Base-by-base conservation (phyloP, 2,329 filamentous ascomycete genomes). In the Aureobasidium leucospermi region DNA sequence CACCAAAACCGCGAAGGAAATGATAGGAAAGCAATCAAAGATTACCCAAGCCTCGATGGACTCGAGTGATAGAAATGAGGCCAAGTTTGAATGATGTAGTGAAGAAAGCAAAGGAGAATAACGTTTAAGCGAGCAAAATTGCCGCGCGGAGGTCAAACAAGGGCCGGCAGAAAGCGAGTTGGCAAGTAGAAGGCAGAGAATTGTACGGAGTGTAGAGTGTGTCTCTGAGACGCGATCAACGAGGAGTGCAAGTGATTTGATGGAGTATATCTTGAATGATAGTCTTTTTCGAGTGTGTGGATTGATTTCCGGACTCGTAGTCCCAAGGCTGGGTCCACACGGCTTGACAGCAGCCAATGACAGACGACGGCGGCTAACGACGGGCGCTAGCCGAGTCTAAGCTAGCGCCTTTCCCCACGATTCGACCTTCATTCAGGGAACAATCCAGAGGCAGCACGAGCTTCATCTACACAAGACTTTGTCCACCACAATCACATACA, bases 241-340 rank as follows among this genome's bases (percentile, higher is more conserved):
- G 10, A 11, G 7, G 16, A 11, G 10, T 16, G 34, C 19, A n/a
- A 45, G 29, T 38, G 28, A 16, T 38, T 29, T 32, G 51, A 43
- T 23, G 51, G 6, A 29, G 2, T 43, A 55, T 55, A 55, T n/a
- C 51, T n/a, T 28, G 36, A 43, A 19, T 55, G 41, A 46, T 56
- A 15, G 55, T 58, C 55, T 58, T 58, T 58, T 58, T 58, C 55
- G 34, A 48, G 43, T 31, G 23, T 55, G 55, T 58, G 55, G 42
- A 43, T 58, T 48, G 31, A 48, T 31, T 58, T 47, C 32, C 43
- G 19, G 55, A 58, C 55, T 56, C 52, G 52, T 56, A 46, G 51
- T 55, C 51, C 19, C 16, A 36, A 55, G 51, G 51, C 29, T 9
- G 31, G 31, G 5, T 38, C 52, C 38, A 42, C 41, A 45, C 38